A percentile compares a stretch with the other conserved stretches of the same genome.
Conservation (phyloP, 371 early-diverging fungal genomes). For the Gilbertella persicaria region DNA sequence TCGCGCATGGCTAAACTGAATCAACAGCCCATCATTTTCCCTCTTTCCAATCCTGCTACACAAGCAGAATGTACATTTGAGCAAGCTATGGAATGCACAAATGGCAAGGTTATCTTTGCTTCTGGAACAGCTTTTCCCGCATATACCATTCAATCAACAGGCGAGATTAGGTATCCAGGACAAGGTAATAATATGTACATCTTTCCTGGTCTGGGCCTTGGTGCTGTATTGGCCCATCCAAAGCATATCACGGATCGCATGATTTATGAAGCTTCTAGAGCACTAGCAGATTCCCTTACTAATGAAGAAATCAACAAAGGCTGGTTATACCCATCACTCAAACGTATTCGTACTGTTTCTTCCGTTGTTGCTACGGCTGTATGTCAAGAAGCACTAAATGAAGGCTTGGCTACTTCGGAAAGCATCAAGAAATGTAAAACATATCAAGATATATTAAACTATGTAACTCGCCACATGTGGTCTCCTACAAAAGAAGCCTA, state of each 20-base stretch:
- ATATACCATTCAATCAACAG: constrained; percentile 66
- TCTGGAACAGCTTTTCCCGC: constrained; percentile 92
- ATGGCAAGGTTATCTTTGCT: constrained; percentile 87
- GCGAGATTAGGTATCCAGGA: constrained; percentile 65
- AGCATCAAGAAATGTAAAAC: neutral
- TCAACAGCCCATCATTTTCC: constrained; percentile 87
- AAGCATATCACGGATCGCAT: constrained; percentile 68
- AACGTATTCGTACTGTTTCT: constrained; percentile 81
- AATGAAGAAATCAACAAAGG: constrained; percentile 63
- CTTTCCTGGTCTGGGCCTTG: constrained; percentile 90
- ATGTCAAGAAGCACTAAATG: constrained; percentile 59
- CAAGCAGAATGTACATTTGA: constrained; percentile 93
- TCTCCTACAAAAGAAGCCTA: constrained; percentile 6
- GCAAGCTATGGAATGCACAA: constrained; percentile 79
- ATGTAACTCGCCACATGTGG: constrained; percentile 21
- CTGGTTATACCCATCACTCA: constrained; percentile 78
- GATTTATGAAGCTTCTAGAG: constrained; percentile 77
- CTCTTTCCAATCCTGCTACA: constrained; percentile 86
- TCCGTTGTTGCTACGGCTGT: constrained; percentile 76
- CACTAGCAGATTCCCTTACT: constrained; percentile 75
- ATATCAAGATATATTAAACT: constrained; percentile 11
- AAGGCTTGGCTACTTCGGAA: constrained; percentile 42
- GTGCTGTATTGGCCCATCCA: constrained; percentile 71
- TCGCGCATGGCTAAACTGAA: constrained; percentile 72
- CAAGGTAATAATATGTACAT: constrained; percentile 94